phyloP scores from a whole-genome alignment of 2,329 filamentous ascomycete genomes.

The Fonsecaea monophora region DNA sequence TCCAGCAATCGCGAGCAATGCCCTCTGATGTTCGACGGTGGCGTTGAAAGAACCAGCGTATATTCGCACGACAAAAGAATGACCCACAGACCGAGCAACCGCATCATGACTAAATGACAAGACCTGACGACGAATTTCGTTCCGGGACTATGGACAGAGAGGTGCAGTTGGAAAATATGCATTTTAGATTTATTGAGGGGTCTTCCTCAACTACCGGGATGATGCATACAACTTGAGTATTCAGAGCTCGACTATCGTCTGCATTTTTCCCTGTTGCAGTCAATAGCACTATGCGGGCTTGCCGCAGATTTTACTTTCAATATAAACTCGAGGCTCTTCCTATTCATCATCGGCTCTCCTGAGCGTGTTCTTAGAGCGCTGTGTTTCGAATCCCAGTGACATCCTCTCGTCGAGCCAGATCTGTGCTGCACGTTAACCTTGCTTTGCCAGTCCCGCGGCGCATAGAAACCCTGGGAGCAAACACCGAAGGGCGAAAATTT shows the following conservation, averaged over 20 bases:
- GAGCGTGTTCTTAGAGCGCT: neutral
- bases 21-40: neutral
- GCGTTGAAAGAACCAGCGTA: neutral
- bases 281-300: neutral
- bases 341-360: neutral
- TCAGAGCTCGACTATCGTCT: neutral
- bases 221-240: neutral
- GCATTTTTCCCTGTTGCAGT: neutral
- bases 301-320: neutral
- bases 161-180: neutral
- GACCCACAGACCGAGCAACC: neutral
- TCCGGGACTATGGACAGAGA: neutral
- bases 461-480: too few relatives aligned
- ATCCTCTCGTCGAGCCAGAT: neutral
- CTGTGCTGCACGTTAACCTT: neutral
- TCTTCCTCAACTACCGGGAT: neutral
- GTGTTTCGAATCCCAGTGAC: neutral
- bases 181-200: neutral
- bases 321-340: neutral
- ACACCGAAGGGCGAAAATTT: too few relatives aligned
- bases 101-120: neutral
- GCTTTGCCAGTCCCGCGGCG: neutral
- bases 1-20: slow-evolving; percentile 5
- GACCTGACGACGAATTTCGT: neutral
- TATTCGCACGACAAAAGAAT: neutral